phyloP scores from a whole-genome alignment of 148 eudicot genomes.

The Silene latifolia region DNA sequence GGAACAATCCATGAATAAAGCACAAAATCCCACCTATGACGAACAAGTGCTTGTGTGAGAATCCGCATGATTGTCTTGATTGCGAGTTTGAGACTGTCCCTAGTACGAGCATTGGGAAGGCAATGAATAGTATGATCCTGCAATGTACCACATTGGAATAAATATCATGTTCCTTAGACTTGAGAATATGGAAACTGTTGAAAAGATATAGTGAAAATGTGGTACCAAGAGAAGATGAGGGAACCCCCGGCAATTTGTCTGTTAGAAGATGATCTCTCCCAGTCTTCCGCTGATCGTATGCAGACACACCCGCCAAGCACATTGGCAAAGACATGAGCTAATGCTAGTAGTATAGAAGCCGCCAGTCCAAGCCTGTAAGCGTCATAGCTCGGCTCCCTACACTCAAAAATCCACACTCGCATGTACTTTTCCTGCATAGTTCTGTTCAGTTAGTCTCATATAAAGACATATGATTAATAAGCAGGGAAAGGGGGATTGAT shows the following conservation, averaged over 20 bases:
- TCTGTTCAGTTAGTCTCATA: not conserved
- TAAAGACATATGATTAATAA: not conserved
- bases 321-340: slow-evolving; percentile 64
- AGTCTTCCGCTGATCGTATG: slow-evolving; percentile 57
- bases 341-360: slow-evolving; percentile 53
- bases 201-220: not conserved
- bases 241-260: slow-evolving; percentile 66
- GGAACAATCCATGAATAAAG: slow-evolving; percentile 39
- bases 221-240: slow-evolving; percentile 67
- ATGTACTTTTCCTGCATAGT: slow-evolving; percentile 44
- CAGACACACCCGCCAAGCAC: slow-evolving; percentile 80
- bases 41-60: slow-evolving; percentile 29
- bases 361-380: slow-evolving; percentile 81
- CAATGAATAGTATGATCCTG: slow-evolving; percentile 61
- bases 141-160: not conserved
- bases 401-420: slow-evolving; percentile 62
- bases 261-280: slow-evolving; percentile 56
- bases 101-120: slow-evolving; percentile 45
- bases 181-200: not conserved
- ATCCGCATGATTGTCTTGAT: slow-evolving; percentile 30
- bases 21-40: slow-evolving; percentile 35
- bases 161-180: too few relatives aligned
- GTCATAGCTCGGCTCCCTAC: slow-evolving; percentile 70
- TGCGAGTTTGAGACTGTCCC: slow-evolving; percentile 32
- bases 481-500: not conserved